Conservation (phyloP, 805 yeast species). For the Alloascoidea africana region DNA sequence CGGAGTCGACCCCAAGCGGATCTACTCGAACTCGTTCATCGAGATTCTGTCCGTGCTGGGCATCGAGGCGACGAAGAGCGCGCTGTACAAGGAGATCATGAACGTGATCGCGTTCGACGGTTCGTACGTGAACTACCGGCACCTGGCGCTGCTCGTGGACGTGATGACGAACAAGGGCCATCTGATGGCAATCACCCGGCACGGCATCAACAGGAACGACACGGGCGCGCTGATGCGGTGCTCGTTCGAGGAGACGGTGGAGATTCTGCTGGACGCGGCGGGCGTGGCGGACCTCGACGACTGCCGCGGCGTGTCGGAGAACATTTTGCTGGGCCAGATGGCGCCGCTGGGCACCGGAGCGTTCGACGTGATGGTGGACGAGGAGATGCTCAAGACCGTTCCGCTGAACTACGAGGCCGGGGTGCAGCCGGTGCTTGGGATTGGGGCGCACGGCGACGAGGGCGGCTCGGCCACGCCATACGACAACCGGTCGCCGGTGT, state of each 20-base stretch:
- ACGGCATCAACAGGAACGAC: constrained; percentile 96
- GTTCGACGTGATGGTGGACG: constrained; percentile 91
- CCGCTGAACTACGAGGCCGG: constrained; percentile 27
- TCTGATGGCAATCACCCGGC: constrained; percentile 97
- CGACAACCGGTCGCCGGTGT: constrained; percentile 47
- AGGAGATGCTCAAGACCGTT: constrained; percentile 56
- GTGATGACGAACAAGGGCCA: constrained; percentile 98
- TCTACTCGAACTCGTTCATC: constrained; percentile 92
- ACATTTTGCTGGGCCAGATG: constrained; percentile 93
- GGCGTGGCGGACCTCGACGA: constrained; percentile 96
- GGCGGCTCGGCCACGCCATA: constrained; percentile 92
- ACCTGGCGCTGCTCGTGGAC: constrained; percentile 93
- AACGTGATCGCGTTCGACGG: constrained; percentile 99
- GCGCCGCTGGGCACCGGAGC: constrained; percentile 99
- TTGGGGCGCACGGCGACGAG: neutral
- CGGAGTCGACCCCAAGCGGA: constrained; percentile 84
- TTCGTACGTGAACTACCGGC: constrained; percentile 97
- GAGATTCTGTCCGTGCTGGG: constrained; percentile 92
- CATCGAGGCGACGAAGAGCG: constrained; percentile 95
- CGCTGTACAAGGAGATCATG: constrained; percentile 84
- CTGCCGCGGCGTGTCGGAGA: constrained; percentile 97
- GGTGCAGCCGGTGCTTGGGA: too few relatives aligned
- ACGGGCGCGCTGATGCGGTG: constrained; percentile 99
- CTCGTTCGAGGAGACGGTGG: constrained; percentile 98
- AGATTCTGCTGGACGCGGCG: constrained; percentile 93